These are phyloP conservation scores for Sindora glabra DNA, from an alignment of 306 rosid species.

Conservation along the genomic window DNA sequence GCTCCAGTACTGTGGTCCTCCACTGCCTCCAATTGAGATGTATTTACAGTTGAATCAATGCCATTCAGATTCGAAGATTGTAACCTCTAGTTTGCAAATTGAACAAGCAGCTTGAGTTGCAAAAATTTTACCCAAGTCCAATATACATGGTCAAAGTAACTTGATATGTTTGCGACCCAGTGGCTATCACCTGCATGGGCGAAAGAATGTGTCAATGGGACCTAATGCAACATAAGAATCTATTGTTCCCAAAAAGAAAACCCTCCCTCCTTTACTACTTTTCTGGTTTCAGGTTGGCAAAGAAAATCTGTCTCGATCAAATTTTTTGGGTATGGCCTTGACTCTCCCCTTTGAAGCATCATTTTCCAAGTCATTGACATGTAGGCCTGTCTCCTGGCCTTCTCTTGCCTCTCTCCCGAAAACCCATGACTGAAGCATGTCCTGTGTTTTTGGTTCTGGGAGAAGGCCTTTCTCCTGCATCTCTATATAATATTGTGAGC, in stretches of 20 bases:
- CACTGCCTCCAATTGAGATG: too few species aligned
- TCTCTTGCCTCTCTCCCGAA: conserved; percentile 38
- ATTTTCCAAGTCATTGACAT: conserved; percentile 18
- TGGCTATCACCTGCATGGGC: too few species aligned
- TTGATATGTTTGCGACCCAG: too few species aligned
- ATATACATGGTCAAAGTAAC: too few species aligned
- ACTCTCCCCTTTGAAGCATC: conserved; percentile 17
- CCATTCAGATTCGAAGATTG: neutral
- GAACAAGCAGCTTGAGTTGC: too few species aligned
- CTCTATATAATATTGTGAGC: conserved; percentile 68
- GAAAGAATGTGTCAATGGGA: neutral
- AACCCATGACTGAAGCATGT: conserved; percentile 70
- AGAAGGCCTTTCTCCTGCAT: conserved; percentile 65
- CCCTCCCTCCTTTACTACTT: conserved; percentile 53
- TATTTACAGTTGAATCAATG: too few species aligned
- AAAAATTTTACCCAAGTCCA: neutral
- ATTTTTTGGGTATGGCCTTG: conserved; percentile 20
- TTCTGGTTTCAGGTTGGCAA: conserved; percentile 53
- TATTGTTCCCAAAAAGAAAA: conserved; percentile 76
- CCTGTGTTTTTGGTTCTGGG: conserved; percentile 72
- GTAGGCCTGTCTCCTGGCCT: conserved; percentile 14
- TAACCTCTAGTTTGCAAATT: neutral
- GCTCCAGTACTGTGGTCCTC: too few species aligned
- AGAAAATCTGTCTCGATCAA: conserved; percentile 36
- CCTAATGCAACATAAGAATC: conserved; percentile 16